A percentile compares a stretch with the other conserved stretches of the same genome.
Evolutionary conservation across 352 stramenopile genomes (phyloP).

Genomic region (Aphanomyces cochlioides): DNA sequence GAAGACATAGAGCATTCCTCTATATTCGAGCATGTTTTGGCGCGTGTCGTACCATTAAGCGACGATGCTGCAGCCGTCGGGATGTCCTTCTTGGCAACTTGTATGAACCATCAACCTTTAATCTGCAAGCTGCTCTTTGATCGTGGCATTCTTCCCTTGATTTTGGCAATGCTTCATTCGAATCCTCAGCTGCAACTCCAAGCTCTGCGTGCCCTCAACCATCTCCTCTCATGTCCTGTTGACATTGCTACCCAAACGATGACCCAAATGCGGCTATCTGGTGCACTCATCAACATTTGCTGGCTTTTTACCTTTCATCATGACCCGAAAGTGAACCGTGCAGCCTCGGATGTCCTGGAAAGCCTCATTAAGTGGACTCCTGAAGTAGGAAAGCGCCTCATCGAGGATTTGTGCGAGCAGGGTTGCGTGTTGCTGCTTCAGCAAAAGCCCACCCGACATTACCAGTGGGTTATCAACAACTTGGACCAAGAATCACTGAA

Average conservation of each 20-base stretch:
- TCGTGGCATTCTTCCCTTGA: not conserved
- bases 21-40: not conserved
- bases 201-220: not conserved
- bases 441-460: not conserved
- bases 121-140: constrained; percentile 12
- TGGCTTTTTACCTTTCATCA: constrained; percentile 16
- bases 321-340: not conserved
- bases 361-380: not conserved
- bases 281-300: constrained; percentile 14
- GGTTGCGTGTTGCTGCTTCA: constrained; percentile 18
- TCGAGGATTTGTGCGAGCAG: constrained; percentile 21
- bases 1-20: constrained; percentile 15
- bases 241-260: not conserved
- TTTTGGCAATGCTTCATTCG: not conserved
- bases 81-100: not conserved
- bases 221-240: not conserved
- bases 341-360: not conserved
- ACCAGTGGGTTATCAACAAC: constrained; percentile 2
- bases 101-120: constrained; percentile 10
- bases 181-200: not conserved
- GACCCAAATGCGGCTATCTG: constrained; percentile 13
- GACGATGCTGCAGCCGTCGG: not conserved
- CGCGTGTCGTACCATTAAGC: not conserved
- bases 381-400: not conserved
- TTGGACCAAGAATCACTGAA: not conserved